Evolutionary conservation across 1,284 basidiomycete species (phyloP), one percentile per base, ranked within the genome.

Genomic region (Rhodotorula sp.): DNA sequence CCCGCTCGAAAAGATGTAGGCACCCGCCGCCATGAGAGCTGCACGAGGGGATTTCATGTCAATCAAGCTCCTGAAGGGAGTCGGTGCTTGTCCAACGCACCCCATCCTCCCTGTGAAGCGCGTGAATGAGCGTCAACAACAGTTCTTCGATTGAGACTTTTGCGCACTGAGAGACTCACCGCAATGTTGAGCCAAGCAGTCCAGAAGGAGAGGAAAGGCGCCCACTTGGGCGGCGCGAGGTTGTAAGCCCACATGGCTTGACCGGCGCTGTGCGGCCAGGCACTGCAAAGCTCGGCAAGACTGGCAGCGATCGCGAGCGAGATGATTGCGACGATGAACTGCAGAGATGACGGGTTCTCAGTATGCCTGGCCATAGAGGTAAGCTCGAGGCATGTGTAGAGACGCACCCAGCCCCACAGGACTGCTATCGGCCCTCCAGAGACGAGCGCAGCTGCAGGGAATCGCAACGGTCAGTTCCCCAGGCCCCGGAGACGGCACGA

Each of bases 251-350:
- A 72, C 20, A 68, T 59, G 0, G 71, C 71, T 49, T 72, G 71
- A 0, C 70, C 70, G 1, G 70, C 67, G 1, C 67, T 64, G 34
- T 72, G 71, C 7, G 71, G 71, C 58, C 64, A 72, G 3, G 71
- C 71, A 0, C 64, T 66, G 46, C 71, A 72, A 43, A 72, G 54
- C 47, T 72, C 71, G 29, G 61, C 71, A 5, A 72, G 61, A 5
- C 54, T 59, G 0, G 67, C 64, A 0, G 71, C 67, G n/a, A 72
- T 54, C n/a, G 31, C 31, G 18, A 66, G 34, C 3, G 57, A 59
- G 47, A 72, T 60, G n/a, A 69, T 15, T 0, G 64, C 43, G 47
- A 69, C 67, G 23, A 54, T 34, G 26, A 71, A 51, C 68, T 68
- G 58, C 7, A 4, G 16, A 15, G 26, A 0, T 23, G 26, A 43